Conservation (phyloP, 306 rosid species). For the Gastrolobium bilobum region DNA sequence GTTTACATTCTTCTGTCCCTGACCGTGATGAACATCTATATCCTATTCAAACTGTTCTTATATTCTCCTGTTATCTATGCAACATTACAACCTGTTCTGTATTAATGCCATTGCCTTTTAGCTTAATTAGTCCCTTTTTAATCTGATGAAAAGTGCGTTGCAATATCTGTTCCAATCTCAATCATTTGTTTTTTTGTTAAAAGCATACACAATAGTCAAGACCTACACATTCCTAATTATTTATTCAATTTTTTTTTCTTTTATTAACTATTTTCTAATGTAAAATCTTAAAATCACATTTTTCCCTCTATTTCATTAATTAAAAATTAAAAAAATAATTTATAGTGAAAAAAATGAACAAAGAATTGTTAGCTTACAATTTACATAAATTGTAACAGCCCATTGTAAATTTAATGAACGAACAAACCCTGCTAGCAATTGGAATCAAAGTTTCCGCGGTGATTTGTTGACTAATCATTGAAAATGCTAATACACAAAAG, state of each 20-base stretch:
- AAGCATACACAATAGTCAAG: background rate
- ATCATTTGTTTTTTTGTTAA: slow-evolving; percentile 49
- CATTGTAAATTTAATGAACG: background rate
- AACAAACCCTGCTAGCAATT: background rate
- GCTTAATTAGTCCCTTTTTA: background rate
- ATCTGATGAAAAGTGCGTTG: background rate
- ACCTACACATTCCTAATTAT: slow-evolving; percentile 7
- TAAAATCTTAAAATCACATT: background rate
- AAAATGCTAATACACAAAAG: background rate
- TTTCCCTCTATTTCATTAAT: background rate
- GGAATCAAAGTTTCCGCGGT: background rate
- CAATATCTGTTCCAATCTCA: slow-evolving; percentile 45
- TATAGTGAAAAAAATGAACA: too few species aligned
- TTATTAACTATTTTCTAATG: background rate
- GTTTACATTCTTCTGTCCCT: slow-evolving; percentile 18
- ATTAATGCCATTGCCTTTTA: background rate
- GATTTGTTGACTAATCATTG: slow-evolving; percentile 15
- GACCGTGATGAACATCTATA: background rate
- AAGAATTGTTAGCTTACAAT: too few species aligned
- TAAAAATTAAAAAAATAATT: too few species aligned
- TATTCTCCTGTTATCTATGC: background rate
- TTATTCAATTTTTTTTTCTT: background rate
- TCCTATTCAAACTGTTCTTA: background rate
- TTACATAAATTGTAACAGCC: too few species aligned
- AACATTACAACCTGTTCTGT: background rate